A percentile compares a stretch with the other conserved stretches of the same genome.
Conservation (phyloP, 352 stramenopile species). For the Globisporangium nodosum region DNA sequence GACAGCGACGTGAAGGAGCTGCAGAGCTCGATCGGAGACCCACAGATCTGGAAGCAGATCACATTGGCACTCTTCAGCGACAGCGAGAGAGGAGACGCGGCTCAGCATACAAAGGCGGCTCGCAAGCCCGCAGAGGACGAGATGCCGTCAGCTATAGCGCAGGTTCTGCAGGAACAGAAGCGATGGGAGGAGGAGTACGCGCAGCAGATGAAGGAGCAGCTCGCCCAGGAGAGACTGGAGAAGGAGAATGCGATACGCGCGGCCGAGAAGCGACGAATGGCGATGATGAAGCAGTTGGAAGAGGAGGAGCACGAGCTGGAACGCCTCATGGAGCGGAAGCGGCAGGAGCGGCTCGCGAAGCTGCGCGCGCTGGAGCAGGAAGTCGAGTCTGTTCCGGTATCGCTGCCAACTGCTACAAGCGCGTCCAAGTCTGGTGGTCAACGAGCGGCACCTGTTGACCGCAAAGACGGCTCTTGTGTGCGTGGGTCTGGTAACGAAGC, state of each 20-base stretch:
- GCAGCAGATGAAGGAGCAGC: slow-evolving; percentile 35
- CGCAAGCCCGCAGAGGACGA: slow-evolving; percentile 2
- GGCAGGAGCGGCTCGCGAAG: slow-evolving; percentile 50
- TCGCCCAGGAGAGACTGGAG: slow-evolving; percentile 36
- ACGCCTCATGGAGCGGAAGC: slow-evolving; percentile 54
- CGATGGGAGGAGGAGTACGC: slow-evolving; percentile 60
- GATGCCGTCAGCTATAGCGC: slow-evolving; percentile 16
- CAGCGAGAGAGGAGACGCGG: not conserved
- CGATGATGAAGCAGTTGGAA: slow-evolving; percentile 65
- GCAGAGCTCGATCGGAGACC: slow-evolving; percentile 58
- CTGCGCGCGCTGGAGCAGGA: slow-evolving; percentile 40
- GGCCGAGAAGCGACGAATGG: slow-evolving; percentile 38
- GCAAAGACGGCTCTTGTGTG: not conserved
- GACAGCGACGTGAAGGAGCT: slow-evolving; percentile 48
- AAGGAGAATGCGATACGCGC: slow-evolving; percentile 47
- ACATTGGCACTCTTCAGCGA: slow-evolving; percentile 26
- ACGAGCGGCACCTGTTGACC: not conserved
- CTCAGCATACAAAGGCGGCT: not conserved
- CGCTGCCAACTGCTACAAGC: not conserved
- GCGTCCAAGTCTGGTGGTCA: not conserved
- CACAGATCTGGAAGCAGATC: slow-evolving; percentile 72
- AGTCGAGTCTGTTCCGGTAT: slow-evolving; percentile 5
- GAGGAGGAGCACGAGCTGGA: slow-evolving; percentile 73
- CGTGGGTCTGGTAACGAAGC: not conserved
- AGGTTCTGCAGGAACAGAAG: slow-evolving; percentile 55